Evolutionary conservation across 1,284 basidiomycete genomes (phyloP), one percentile per base, ranked within the genome.

Genomic region (Microbotryum intermedium): DNA sequence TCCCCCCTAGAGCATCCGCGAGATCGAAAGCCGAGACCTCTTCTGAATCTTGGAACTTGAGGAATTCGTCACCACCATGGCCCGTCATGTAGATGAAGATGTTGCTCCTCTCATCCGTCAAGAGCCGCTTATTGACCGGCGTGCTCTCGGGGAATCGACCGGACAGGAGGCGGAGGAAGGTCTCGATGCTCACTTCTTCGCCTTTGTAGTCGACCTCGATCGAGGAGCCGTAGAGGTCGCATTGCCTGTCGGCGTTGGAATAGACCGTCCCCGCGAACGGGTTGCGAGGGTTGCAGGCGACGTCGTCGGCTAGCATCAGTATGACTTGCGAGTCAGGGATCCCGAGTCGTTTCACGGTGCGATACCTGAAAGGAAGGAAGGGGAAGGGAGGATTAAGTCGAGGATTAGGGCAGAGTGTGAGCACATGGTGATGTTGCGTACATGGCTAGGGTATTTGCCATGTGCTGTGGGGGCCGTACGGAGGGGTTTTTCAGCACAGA

Each of bases 301-400:
- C 88, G 72, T 98, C 95, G 75, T 98, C 94, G 4, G 93, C 91
- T 47, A 99, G 82, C 95, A 98, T 98, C 53, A 98, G 84, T 74
- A 98, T 95, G 73, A 98, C 97, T 72, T 98, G 92, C 18, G 88
- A 90, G 77, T 98, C 94, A 4, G 94, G 94, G 55, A 99, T 95
- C 6, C 94, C 95, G 8, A 99, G 83, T 3, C 93, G 85, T 74
- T 98, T 98, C 55, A 99, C 91, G 2, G 93, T 97, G 56, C 95
- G 88, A 73, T 98, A 98, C 87, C 88, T 90, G 62, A 10, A 3
- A 18, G 3, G 46, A 18, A 16, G 21, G 8, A 34, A 39, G 5
- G 20, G 3, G 46, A 18, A 16, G 21, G 8, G 47, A 39, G 25
- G 9, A 2, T n/a, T 34, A 45, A 34, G 23, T 44, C 10, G 26